These are phyloP conservation scores for Microthlaspi erraticum DNA, from an alignment of 345 rosid species.

Conservation along the genomic window DNA sequence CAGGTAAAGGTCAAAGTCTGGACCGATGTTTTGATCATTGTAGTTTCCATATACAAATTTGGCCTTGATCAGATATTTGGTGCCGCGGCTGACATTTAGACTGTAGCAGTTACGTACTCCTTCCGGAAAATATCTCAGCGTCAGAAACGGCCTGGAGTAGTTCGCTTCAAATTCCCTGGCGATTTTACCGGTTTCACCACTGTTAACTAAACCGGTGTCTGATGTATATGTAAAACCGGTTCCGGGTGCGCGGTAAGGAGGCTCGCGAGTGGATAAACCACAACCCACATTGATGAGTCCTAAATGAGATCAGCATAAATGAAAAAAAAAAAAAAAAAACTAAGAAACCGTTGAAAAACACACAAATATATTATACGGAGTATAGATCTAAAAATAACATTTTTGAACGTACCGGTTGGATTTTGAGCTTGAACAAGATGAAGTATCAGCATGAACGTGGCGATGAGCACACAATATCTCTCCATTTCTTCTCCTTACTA, in stretches of 20 bases:
- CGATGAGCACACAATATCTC: background rate
- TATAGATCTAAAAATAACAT: slow-evolving; percentile 6
- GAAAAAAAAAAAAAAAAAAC: background rate
- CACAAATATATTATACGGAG: background rate
- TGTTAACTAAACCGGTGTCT: slow-evolving; percentile 8
- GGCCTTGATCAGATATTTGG: slow-evolving; percentile 34
- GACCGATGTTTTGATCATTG: slow-evolving; percentile 17
- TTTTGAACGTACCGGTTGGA: slow-evolving; percentile 22
- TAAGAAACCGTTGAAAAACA: background rate
- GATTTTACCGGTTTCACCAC: slow-evolving; percentile 24
- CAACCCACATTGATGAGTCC: slow-evolving; percentile 41
- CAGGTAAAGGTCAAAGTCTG: slow-evolving; percentile 29
- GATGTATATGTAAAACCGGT: slow-evolving; percentile 29
- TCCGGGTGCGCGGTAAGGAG: slow-evolving; percentile 17
- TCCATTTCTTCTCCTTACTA: slow-evolving; percentile 9
- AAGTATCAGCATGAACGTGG: slow-evolving; percentile 2
- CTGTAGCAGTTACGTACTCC: slow-evolving; percentile 37
- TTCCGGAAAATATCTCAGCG: slow-evolving; percentile 32
- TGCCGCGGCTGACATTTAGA: slow-evolving; percentile 27
- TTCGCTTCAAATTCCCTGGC: slow-evolving; percentile 10
- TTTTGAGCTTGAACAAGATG: slow-evolving; percentile 26
- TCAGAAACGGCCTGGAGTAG: background rate
- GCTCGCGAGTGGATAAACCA: slow-evolving; percentile 17
- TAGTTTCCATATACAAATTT: slow-evolving; percentile 37
- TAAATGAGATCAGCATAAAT: background rate